These are phyloP conservation scores for Daphne laureola DNA, from an alignment of 441 rosid genomes.

Conservation along the genomic window DNA sequence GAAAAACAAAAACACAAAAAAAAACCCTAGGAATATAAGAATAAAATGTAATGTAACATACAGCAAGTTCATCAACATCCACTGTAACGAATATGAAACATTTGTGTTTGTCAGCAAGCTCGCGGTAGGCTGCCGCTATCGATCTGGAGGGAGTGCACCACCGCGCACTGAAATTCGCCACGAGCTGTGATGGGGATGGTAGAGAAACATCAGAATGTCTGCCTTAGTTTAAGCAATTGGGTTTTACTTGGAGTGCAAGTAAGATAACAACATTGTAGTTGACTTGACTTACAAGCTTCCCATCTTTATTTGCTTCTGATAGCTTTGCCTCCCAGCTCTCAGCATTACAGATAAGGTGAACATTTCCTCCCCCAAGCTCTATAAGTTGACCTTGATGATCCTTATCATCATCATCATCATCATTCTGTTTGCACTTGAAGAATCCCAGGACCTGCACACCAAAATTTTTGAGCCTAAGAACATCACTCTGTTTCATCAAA, in stretches of 20 bases:
- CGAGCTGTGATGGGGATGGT: conserved; percentile 34
- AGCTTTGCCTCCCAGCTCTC: conserved; percentile 49
- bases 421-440: neutral
- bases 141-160: conserved; percentile 54
- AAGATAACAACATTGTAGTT: neutral
- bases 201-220: neutral
- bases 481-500: neutral
- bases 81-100: conserved; percentile 42
- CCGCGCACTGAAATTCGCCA: conserved; percentile 49
- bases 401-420: neutral
- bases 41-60: conserved; percentile 21
- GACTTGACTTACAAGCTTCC: conserved; percentile 38
- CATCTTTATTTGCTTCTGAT: conserved; percentile 35
- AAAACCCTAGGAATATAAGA: neutral
- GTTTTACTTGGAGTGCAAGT: neutral
- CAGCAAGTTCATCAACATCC: conserved; percentile 55
- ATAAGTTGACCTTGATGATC: conserved; percentile 15
- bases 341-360: conserved; percentile 29
- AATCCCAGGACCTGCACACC: conserved; percentile 7
- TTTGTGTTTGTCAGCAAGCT: conserved; percentile 45
- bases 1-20: no score
- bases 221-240: no score
- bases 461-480: conserved; percentile 10
- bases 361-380: conserved; percentile 26
- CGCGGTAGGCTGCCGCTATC: conserved; percentile 31